Evolutionary conservation across 1,284 basidiomycete species (phyloP).

Genomic region (Cryptococcus maquisensis): DNA sequence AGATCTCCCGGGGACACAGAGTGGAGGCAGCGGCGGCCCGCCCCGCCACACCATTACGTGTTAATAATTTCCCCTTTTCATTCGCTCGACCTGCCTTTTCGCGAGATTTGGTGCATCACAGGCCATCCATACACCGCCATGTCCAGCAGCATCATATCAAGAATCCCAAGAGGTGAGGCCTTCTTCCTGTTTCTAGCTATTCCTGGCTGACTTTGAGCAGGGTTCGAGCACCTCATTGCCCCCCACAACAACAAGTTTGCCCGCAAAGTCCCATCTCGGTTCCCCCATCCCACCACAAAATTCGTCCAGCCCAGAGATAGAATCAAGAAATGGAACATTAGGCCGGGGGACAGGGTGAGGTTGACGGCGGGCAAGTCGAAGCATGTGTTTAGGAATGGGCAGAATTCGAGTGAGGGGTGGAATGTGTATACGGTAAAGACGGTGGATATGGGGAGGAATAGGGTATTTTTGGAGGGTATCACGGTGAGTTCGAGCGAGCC

Average conservation of each 20-base stretch:
- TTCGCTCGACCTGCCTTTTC: no score
- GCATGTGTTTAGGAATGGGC: constrained; percentile 37
- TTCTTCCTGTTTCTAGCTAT: background rate
- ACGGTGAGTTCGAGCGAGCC: constrained; percentile 26
- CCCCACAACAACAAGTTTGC: constrained; percentile 15
- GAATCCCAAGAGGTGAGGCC: background rate
- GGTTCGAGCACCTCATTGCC: constrained; percentile 32
- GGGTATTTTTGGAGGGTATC: constrained; percentile 37
- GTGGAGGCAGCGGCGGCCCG: no score
- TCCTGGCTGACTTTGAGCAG: constrained; percentile 5
- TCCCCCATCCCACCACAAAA: constrained; percentile 25
- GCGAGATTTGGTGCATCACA: no score
- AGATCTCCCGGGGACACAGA: no score
- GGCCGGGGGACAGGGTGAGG: constrained; percentile 43
- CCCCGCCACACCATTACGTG: no score
- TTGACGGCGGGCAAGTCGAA: constrained; percentile 36
- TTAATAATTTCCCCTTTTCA: no score
- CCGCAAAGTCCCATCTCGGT: constrained; percentile 30
- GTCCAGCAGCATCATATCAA: background rate
- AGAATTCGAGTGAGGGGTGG: constrained; percentile 29
- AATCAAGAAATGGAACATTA: constrained; percentile 43
- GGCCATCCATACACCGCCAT: background rate
- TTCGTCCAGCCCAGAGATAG: constrained; percentile 36
- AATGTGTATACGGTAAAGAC: constrained; percentile 40
- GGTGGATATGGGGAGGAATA: constrained; percentile 40